These are phyloP conservation scores for Calvatia gigantea DNA, from an alignment of 768 basidiomycete species.

Conservation along the genomic window DNA sequence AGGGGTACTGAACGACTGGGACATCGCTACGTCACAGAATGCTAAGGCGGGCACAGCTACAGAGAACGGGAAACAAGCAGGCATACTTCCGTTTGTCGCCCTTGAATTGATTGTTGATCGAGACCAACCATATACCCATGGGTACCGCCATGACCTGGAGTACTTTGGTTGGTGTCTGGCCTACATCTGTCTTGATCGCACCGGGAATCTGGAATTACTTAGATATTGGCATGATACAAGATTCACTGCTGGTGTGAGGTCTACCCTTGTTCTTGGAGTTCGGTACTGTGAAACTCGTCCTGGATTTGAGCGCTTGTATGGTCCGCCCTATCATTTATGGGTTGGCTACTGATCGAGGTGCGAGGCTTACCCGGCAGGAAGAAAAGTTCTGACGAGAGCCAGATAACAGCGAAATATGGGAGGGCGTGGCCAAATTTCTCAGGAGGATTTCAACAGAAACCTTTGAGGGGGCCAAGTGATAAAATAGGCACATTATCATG, in stretches of 20 bases:
- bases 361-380: no score
- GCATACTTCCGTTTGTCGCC: background rate
- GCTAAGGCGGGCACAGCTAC: background rate
- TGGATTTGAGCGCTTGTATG: background rate
- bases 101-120: background rate
- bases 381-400: no score
- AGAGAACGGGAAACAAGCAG: background rate
- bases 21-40: background rate
- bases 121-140: no score
- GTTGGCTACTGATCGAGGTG: background rate
- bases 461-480: no score
- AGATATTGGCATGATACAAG: background rate
- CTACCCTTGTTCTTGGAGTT: background rate
- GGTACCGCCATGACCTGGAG: background rate
- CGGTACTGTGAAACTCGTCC: background rate
- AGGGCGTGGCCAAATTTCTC: no score
- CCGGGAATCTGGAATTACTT: background rate
- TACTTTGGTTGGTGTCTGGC: background rate
- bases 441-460: no score
- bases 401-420: no score
- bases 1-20: background rate
- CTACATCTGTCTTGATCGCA: background rate
- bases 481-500: no score
- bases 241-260: fast-evolving
- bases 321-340: background rate